These are phyloP conservation scores for Sungouiozyma intestinalis DNA, from an alignment of 805 yeast genomes.

Conservation along the genomic window DNA sequence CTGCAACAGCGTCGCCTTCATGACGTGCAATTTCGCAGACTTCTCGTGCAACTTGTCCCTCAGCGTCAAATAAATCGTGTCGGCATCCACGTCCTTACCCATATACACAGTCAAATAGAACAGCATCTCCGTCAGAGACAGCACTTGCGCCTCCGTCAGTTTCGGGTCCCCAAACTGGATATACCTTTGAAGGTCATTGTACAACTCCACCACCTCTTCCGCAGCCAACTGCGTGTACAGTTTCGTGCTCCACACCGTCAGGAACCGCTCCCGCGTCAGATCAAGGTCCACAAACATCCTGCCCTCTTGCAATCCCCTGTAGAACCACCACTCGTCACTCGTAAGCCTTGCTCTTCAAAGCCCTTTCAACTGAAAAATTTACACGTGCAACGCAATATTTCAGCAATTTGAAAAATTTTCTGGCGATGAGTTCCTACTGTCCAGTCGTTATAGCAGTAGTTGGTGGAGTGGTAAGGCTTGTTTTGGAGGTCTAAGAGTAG, in stretches of 20 bases:
- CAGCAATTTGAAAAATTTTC: background rate
- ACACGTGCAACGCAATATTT: background rate
- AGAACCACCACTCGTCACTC: background rate
- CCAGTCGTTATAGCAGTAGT: too few relatives aligned
- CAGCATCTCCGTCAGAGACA: slow-evolving; percentile 56
- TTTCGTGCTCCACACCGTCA: slow-evolving; percentile 41
- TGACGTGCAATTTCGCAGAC: slow-evolving; percentile 22
- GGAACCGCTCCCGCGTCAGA: slow-evolving; percentile 33
- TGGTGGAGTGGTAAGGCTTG: too few relatives aligned
- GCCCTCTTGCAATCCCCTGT: background rate
- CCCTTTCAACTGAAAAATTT: background rate
- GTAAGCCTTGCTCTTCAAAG: too few relatives aligned
- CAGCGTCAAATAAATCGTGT: slow-evolving; percentile 49
- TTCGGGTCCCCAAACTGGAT: slow-evolving; percentile 15
- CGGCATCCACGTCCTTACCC: slow-evolving; percentile 64
- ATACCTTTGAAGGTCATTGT: slow-evolving; percentile 30
- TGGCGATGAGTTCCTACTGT: background rate
- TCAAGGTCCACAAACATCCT: background rate
- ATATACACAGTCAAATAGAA: slow-evolving; percentile 54
- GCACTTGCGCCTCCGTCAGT: slow-evolving; percentile 33
- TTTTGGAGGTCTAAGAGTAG: too few relatives aligned
- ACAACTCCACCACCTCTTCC: slow-evolving; percentile 28
- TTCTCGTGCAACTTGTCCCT: slow-evolving; percentile 56
- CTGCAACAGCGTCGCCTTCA: slow-evolving; percentile 23
- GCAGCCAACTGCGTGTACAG: slow-evolving; percentile 43